Evolutionary conservation across 2,329 filamentous ascomycete genomes (phyloP).

Genomic region (Dactylellina leptospora): DNA sequence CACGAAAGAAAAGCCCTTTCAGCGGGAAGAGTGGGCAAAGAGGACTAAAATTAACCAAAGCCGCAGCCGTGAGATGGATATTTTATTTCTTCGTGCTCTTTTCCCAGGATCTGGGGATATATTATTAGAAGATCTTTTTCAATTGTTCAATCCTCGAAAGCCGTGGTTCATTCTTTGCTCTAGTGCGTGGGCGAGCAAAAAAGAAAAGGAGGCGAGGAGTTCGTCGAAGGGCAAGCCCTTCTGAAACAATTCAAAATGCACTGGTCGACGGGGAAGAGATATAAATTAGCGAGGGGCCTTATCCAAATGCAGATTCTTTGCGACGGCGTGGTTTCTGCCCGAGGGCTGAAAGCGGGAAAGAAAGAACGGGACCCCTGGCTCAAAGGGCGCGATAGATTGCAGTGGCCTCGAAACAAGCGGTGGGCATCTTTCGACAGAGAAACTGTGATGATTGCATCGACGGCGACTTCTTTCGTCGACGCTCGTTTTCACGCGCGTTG

Average conservation of each 20-base stretch:
- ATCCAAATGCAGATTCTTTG: constrained; percentile 48
- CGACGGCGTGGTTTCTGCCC: constrained; percentile 27
- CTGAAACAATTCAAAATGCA: constrained; percentile 40
- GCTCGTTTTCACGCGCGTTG: constrained; percentile 1
- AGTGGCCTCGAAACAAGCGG: neutral
- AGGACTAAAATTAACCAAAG: constrained; percentile 32
- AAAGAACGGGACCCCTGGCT: constrained; percentile 31
- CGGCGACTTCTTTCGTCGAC: constrained; percentile 11
- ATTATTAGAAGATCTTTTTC: constrained; percentile 35
- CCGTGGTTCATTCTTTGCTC: constrained; percentile 2
- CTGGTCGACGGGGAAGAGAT: constrained; percentile 25
- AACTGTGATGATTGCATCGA: constrained; percentile 8
- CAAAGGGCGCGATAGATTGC: constrained; percentile 22
- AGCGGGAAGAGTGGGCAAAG: constrained; percentile 3
- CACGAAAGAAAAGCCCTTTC: constrained; percentile 17
- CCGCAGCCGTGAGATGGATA: constrained; percentile 49
- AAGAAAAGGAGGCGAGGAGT: constrained; percentile 37
- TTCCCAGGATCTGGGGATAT: constrained; percentile 45
- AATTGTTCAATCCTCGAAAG: constrained; percentile 23
- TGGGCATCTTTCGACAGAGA: constrained; percentile 1
- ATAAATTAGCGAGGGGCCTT: constrained; percentile 51
- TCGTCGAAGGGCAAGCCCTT: constrained; percentile 34
- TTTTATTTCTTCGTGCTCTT: constrained; percentile 38
- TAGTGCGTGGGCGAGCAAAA: constrained; percentile 17
- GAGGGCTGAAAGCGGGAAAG: constrained; percentile 51